Conservation (phyloP, 2,329 filamentous ascomycete species). For the Hypoxylon sp. region DNA sequence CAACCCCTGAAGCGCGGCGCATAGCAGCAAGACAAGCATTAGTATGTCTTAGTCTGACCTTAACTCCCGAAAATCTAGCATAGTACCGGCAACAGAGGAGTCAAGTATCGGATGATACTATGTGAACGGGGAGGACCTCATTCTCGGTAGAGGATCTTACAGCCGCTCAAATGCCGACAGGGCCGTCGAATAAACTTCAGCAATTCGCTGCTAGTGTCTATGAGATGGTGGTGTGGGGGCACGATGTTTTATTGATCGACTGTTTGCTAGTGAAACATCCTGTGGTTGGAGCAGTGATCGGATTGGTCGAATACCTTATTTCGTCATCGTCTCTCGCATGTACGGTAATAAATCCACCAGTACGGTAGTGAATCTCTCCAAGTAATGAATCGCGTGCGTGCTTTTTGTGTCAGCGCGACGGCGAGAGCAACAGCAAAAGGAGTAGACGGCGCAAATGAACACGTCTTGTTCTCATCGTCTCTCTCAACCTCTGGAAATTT, state of each 20-base stretch:
- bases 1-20: constrained; percentile 16
- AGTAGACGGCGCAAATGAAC: background rate
- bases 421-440: background rate
- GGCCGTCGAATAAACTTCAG: constrained; percentile 44
- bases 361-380: constrained; percentile 23
- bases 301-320: constrained; percentile 35
- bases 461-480: background rate
- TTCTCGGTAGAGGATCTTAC: constrained; percentile 30
- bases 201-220: constrained; percentile 39
- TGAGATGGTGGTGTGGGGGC: constrained; percentile 45
- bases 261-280: constrained; percentile 42
- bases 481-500: background rate
- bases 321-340: constrained; percentile 36
- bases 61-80: constrained; percentile 21
- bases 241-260: constrained; percentile 44
- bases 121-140: constrained; percentile 18
- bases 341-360: constrained; percentile 29
- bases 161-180: constrained; percentile 51
- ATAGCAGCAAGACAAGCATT: constrained; percentile 22
- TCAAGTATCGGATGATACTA: constrained; percentile 16
- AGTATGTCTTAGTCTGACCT: constrained; percentile 32
- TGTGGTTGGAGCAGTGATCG: constrained; percentile 21
- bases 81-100: constrained; percentile 21
- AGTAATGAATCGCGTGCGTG: constrained; percentile 44
- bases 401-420: constrained; percentile 27